These are phyloP conservation scores for Perkinsus olseni DNA, from an alignment of 169 alveolate genomes.

Conservation along the genomic window DNA sequence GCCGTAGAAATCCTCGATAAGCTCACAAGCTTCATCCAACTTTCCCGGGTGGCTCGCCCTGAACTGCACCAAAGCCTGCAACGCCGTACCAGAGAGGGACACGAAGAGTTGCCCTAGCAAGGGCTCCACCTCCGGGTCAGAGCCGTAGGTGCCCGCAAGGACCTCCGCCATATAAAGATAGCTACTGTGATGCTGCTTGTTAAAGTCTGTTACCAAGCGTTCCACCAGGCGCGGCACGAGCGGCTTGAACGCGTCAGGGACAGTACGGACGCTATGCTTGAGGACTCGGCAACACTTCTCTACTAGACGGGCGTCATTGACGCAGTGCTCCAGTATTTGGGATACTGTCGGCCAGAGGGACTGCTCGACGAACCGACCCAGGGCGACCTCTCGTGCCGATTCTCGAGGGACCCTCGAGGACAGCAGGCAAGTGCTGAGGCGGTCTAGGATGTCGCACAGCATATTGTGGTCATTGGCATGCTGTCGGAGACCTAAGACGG, in stretches of 20 bases:
- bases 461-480: background rate
- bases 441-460: background rate
- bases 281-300: background rate
- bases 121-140: background rate
- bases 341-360: background rate
- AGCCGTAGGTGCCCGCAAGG: background rate
- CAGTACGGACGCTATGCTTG: background rate
- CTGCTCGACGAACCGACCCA: background rate
- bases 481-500: background rate
- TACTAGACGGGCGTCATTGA: background rate
- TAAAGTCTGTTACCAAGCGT: background rate
- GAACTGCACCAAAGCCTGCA: background rate
- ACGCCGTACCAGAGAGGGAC: background rate
- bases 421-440: background rate
- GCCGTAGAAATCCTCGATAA: background rate
- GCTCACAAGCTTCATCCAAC: background rate
- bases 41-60: background rate
- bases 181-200: background rate
- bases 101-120: background rate
- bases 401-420: background rate
- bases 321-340: background rate
- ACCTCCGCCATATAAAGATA: background rate
- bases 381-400: background rate
- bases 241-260: background rate
- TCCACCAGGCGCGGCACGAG: background rate